Evolutionary conservation across 805 yeast genomes (phyloP).

Genomic region (Candida multigemmis): DNA sequence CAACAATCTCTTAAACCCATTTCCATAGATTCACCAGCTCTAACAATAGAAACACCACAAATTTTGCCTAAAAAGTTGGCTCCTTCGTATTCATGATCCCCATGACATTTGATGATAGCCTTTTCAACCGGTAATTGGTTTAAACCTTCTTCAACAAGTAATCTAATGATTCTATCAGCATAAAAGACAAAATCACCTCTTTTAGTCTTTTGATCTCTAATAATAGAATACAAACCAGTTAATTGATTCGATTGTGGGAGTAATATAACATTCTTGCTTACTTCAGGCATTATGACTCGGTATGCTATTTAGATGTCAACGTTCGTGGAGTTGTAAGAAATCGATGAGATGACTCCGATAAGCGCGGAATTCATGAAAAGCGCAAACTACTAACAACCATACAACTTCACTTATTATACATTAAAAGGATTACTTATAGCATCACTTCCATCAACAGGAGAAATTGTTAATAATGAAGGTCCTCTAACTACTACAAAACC

Average conservation of each 20-base stretch:
- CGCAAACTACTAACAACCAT: not conserved
- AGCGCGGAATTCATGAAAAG: not conserved
- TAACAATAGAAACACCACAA: conserved; percentile 94
- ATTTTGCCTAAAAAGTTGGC: conserved; percentile 82
- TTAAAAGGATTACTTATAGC: conserved; percentile 61
- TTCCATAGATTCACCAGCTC: conserved; percentile 99
- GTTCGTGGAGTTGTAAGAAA: not conserved
- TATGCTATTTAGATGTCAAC: not conserved
- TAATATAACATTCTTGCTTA: conserved; percentile 47
- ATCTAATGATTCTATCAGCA: conserved; percentile 87
- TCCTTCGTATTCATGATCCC: conserved; percentile 66
- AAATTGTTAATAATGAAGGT: conserved; percentile 62
- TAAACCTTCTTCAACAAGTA: conserved; percentile 91
- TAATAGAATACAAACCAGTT: conserved; percentile 79
- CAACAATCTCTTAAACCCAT: conserved; percentile 97
- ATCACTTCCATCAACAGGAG: conserved; percentile 68
- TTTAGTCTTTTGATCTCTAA: conserved; percentile 70
- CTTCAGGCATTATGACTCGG: conserved; percentile 5
- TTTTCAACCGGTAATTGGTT: conserved; percentile 87
- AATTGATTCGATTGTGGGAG: conserved; percentile 88
- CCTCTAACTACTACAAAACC: conserved; percentile 85
- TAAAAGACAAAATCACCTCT: conserved; percentile 94
- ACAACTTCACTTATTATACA: conserved; percentile 1
- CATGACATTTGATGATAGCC: conserved; percentile 62
- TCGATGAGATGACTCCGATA: conserved; percentile 1